Evolutionary conservation across 1,139 yeast species (phyloP), one percentile per base, ranked within the genome.

Genomic region (Groenewaldozyma auringiensis): DNA sequence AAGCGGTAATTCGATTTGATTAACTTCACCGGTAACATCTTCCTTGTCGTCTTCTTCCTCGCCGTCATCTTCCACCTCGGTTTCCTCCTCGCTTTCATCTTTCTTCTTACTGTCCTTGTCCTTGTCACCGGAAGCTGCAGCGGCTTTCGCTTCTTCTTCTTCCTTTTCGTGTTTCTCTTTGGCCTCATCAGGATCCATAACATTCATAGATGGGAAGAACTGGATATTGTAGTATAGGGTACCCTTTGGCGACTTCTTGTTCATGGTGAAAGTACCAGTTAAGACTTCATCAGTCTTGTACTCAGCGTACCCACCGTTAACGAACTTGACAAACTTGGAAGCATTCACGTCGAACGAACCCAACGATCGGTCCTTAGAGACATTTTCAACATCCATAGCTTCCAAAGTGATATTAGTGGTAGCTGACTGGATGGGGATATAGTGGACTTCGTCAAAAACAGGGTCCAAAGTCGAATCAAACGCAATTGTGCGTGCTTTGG

Each of bases 311-410:
- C 77, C 73, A 14, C 85, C 87, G 48, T 81, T 83, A 53, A 84
- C 76, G 60, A 77, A 80, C 52, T 76, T 74, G 59, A 92, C 79
- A 56, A 86, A 69, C 29, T 81, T 85, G 48, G 73, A 70, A 50
- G 86, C 69, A 55, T 78, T 76, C 21, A 92, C 70, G 57, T 81
- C 83, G 65, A 83, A 82, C 13, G 82, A 75, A 45, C 99, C 98
- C 48, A 92, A 74, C 8, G 95, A 77, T 61, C 96, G 79, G 64
- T 94, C 98, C 37, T 79, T 78, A 20, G 83, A 78, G 47, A 70
- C 74, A 49, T 74, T 73, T 66, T 89, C 94, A 40, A 83, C 84
- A 66, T 89, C 97, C 96, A 92, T 85, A 9, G 80, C 94, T 64
- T 92, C 97, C 46, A 94, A 63, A 2, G 88, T 80, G 53, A 89